phyloP scores from a whole-genome alignment of 441 rosid genomes.

The Codiaeum variegatum region DNA sequence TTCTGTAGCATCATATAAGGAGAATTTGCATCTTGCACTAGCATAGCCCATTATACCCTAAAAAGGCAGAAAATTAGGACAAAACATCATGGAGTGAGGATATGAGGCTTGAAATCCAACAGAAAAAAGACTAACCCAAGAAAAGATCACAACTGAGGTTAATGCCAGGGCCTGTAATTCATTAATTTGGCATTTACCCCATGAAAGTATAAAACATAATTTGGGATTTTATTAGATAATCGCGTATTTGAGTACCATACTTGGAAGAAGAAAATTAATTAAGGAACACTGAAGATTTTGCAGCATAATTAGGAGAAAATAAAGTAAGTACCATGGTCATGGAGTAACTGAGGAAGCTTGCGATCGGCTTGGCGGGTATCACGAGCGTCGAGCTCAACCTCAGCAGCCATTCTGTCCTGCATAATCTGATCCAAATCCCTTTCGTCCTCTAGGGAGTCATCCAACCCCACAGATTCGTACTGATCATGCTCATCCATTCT shows the following conservation, averaged over 20 bases:
- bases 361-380: conserved; percentile 49
- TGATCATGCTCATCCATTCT: conserved; percentile 61
- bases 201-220: not conserved
- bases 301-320: not conserved
- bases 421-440: conserved; percentile 75
- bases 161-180: not conserved
- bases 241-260: no score
- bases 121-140: not conserved
- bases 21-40: not conserved
- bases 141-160: not conserved
- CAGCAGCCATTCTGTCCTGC: conserved; percentile 85
- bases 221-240: not conserved
- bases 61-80: not conserved
- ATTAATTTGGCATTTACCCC: not conserved
- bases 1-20: not conserved
- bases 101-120: not conserved
- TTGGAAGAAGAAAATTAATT: no score
- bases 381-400: conserved; percentile 64
- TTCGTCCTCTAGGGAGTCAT: conserved; percentile 79
- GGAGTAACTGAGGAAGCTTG: conserved; percentile 89
- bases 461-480: conserved; percentile 70
- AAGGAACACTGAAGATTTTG: not conserved
- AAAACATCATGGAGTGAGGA: not conserved
- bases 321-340: conserved; percentile 57
- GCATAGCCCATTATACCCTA: not conserved